Conservation (phyloP, 805 yeast species). For the Kuraishia hungarica region DNA sequence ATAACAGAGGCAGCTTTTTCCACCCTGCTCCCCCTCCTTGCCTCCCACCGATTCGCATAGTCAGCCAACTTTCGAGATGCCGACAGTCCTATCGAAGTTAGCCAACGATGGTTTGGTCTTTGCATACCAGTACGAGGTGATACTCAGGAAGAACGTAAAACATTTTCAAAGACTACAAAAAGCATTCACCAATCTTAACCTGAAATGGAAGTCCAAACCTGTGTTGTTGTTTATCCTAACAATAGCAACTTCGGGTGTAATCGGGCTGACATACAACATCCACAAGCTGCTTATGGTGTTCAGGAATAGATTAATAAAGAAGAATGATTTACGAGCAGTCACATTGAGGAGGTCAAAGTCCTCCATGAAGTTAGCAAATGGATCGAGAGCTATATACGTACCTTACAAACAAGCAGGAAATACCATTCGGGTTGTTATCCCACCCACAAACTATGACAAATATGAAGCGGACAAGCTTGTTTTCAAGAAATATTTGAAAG, state of each 20-base stretch:
- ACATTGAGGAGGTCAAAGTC: conserved; percentile 21
- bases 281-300: conserved; percentile 14
- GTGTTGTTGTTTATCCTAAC: conserved; percentile 22
- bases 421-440: conserved; percentile 31
- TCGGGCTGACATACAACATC: conserved; percentile 14
- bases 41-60: too few relatives aligned
- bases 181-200: not conserved
- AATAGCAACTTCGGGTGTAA: conserved; percentile 14
- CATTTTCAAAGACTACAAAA: not conserved
- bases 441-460: conserved; percentile 37
- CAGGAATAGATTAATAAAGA: conserved; percentile 3
- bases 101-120: not conserved
- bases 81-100: not conserved
- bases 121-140: not conserved
- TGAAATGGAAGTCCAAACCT: conserved; percentile 18
- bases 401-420: conserved; percentile 32
- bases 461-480: conserved; percentile 49
- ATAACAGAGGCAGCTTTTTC: too few relatives aligned
- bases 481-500: conserved; percentile 36
- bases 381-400: conserved; percentile 39
- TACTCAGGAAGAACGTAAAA: not conserved
- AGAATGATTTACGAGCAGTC: conserved; percentile 1
- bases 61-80: not conserved
- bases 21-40: too few relatives aligned
- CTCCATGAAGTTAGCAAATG: conserved; percentile 33